Evolutionary conservation across 371 early-diverging fungal species (phyloP), one percentile per base, ranked within the genome.

Genomic region (Mortierella sp.): DNA sequence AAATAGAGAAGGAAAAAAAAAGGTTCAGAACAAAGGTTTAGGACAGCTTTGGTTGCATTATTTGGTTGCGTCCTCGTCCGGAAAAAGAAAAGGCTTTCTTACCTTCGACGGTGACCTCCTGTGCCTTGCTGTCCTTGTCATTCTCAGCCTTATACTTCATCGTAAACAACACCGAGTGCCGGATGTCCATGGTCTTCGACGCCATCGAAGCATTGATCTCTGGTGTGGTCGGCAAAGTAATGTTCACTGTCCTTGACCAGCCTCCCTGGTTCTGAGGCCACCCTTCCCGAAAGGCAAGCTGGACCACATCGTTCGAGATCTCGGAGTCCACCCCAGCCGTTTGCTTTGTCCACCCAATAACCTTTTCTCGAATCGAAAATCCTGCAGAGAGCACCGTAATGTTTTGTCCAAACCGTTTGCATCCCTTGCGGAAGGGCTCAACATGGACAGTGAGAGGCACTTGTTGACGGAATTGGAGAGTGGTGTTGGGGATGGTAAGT

Each of bases 351-450:
- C 61, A 13, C 2, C 72, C 77, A 1, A 24, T 1, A 4, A 64
- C 53, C n/a, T 61, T 46, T 31, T 80, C 76, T 34, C n/a, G 28
- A n/a, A 75, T 5, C 14, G 55, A 46, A 72, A 75, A 75, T 28
- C 51, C 28, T 10, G 72, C 73, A 3, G n/a, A 16, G 5, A 57
- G 28, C 9, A 70, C 74, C 1, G 48, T 50, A 53, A 55, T 55
- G 1, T 81, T 74, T 26, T 44, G 44, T 14, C 70, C 53, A 43
- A 54, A 75, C 75, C 51, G 21, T 31, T 61, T 61, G 44, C 69
- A 53, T 6, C 28, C 51, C 21, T 40, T 37, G 2, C 21, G 10
- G 37, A 61, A 70, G 9, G 76, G 57, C 2, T 19, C n/a, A 34
- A 74, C 57, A 0, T 37, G 21, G 1, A 81, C 46, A 0, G 77